phyloP scores from a whole-genome alignment of 2,329 filamentous ascomycete species.

The Bipolaris sorokiniana region DNA sequence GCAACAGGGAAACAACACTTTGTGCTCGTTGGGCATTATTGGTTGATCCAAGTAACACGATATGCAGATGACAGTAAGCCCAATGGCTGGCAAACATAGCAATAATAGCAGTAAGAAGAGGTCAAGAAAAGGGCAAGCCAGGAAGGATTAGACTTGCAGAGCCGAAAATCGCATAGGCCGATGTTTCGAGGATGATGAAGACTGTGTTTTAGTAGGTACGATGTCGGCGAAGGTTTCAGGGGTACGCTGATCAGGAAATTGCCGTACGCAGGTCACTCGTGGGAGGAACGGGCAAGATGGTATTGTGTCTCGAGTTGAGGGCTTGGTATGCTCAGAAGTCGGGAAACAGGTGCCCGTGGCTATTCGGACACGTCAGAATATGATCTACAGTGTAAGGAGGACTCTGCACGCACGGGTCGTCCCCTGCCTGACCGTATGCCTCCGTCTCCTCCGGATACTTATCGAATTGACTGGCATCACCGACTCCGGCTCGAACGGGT shows the following conservation, averaged over 20 bases:
- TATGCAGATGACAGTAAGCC: background rate
- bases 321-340: conserved; percentile 36
- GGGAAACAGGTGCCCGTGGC: conserved; percentile 44
- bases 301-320: conserved; percentile 6
- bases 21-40: background rate
- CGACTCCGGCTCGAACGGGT: conserved; percentile 89
- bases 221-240: conserved; percentile 13
- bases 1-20: background rate
- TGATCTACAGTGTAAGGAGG: conserved; percentile 32
- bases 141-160: background rate
- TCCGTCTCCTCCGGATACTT: conserved; percentile 97
- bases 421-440: conserved; percentile 78
- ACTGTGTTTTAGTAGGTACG: background rate
- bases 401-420: conserved; percentile 77
- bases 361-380: conserved; percentile 43
- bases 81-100: background rate
- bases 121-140: background rate
- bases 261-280: conserved; percentile 12
- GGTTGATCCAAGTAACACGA: background rate
- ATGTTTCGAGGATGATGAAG: conserved; percentile 4
- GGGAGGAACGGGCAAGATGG: conserved; percentile 9
- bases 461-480: conserved; percentile 97
- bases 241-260: conserved; percentile 13
- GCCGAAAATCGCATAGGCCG: background rate
- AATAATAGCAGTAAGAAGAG: conserved; percentile 8